A percentile compares a stretch with the other conserved stretches of the same genome.
Conservation (phyloP, 106 monocot genomes). For the Dendrobium huoshanense region DNA sequence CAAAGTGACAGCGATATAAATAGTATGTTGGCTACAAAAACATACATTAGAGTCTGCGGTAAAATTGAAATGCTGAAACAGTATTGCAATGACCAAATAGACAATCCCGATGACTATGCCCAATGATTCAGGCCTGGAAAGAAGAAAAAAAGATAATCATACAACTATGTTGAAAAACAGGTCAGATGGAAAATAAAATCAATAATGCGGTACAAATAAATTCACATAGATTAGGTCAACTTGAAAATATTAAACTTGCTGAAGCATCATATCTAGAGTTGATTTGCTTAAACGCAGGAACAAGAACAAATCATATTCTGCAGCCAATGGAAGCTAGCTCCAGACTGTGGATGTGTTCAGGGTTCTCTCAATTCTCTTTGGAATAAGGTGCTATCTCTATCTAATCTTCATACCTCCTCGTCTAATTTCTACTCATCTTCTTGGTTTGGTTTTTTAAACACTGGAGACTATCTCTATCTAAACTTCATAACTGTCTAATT, state of each 20-base stretch:
- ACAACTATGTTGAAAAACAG: not conserved
- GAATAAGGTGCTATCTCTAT: not conserved
- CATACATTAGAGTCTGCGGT: slow-evolving; percentile 83
- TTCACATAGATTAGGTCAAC: not conserved
- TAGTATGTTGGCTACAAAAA: not conserved
- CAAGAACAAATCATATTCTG: not conserved
- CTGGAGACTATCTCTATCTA: not conserved
- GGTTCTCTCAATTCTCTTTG: not conserved
- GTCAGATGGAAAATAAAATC: not conserved
- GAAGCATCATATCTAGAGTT: not conserved
- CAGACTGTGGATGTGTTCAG: not conserved
- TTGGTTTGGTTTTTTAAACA: not conserved
- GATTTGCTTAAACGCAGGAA: not conserved
- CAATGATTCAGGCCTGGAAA: slow-evolving; percentile 84
- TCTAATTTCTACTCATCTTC: not conserved
- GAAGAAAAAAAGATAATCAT: not conserved
- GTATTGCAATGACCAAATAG: slow-evolving; percentile 79
- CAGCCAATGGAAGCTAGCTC: not conserved
- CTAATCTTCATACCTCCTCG: not conserved
- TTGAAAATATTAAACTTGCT: not conserved
- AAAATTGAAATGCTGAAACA: slow-evolving; percentile 92
- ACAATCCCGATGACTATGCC: slow-evolving; percentile 87
- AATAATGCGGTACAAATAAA: not conserved
- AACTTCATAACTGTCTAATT: not conserved
- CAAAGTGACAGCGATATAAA: not conserved